Base-by-base conservation (phyloP, 768 basidiomycete genomes). In the Pholiota conissans region DNA sequence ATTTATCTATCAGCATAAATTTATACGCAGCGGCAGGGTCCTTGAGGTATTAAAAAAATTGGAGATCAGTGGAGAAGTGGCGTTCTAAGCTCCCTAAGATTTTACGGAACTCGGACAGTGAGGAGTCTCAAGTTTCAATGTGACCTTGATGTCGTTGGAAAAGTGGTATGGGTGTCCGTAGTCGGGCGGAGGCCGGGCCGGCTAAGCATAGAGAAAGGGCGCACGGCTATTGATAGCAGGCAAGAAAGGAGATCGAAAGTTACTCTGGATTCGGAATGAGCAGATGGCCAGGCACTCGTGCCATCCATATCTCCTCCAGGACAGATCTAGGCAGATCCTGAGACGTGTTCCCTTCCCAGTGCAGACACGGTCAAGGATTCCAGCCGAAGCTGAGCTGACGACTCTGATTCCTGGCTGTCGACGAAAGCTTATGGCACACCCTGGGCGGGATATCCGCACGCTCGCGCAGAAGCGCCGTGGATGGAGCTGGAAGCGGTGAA, bases 261-360 rank as follows among this genome's bases (percentile, higher is more conserved):
- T 54, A 54, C 53, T 54, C 53, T 54, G 53, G 53, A 54, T 54
- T 54, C 29, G 53, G 42, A 54, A 54, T 5, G 53, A 54, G 53
- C 53, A 54, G 53, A 54, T 54, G 53, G 53, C 53, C 53, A 54
- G 53, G 53, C 53, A 54, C 53, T 54, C 53, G 40, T 34, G 53
- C 30, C 40, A 30, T 20, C 14, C 10, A 20, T 54, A 54, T 54
- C 53, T 54, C 53, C 53, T 45, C 40, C 40, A 30, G 51, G 53
- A 13, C n/a, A 54, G 53, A 54, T 54, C 53, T 45, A 32, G 29
- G 40, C 40, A 37, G 53, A 54, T 45, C 40, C 29, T 37, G 40
- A 18, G 22, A 32, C 22, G 29, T 54, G n/a, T 32, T 13, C 30
- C 6, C 30, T 32, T 28, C 53, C 29, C 45, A 46, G 42, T 22